phyloP scores from a whole-genome alignment of 2,329 filamentous ascomycete genomes.

The Microsporum audouinii region DNA sequence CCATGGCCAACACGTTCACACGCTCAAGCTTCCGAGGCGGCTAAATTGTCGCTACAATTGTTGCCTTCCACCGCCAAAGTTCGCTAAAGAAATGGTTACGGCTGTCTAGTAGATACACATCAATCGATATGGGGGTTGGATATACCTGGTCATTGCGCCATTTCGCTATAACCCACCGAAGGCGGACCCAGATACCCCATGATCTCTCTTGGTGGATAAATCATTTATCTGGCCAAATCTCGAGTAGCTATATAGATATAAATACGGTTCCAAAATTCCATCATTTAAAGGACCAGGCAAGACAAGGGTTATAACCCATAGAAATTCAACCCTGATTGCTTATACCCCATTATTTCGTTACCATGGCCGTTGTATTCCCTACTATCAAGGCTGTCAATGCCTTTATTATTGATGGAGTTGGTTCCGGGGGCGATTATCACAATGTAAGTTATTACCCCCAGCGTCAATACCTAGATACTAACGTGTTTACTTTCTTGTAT shows the following conservation, averaged over 20 bases:
- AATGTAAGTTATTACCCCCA: constrained; percentile 57
- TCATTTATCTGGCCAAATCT: background rate
- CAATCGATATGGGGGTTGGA: background rate
- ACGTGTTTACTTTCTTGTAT: background rate
- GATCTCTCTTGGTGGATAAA: background rate
- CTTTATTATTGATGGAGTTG: constrained; percentile 37
- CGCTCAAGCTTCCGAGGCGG: background rate
- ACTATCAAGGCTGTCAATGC: constrained; percentile 37
- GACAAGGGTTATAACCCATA: background rate
- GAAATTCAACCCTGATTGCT: no score
- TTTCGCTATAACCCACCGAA: background rate
- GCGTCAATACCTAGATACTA: background rate
- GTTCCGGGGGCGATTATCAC: constrained; percentile 56
- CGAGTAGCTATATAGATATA: background rate
- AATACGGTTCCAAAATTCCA: background rate
- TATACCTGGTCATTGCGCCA: background rate
- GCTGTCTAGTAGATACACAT: background rate
- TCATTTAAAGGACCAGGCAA: no score
- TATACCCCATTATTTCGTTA: background rate
- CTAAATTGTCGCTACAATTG: background rate
- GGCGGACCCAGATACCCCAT: background rate
- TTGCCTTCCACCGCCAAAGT: background rate
- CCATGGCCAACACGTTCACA: background rate
- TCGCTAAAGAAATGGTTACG: background rate
- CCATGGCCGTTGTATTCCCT: constrained; percentile 24